A percentile compares a stretch with the other conserved stretches of the same genome.
These are phyloP conservation scores for Patellifolia procumbens DNA, from an alignment of 179 eudicot genomes.

Conservation along the genomic window DNA sequence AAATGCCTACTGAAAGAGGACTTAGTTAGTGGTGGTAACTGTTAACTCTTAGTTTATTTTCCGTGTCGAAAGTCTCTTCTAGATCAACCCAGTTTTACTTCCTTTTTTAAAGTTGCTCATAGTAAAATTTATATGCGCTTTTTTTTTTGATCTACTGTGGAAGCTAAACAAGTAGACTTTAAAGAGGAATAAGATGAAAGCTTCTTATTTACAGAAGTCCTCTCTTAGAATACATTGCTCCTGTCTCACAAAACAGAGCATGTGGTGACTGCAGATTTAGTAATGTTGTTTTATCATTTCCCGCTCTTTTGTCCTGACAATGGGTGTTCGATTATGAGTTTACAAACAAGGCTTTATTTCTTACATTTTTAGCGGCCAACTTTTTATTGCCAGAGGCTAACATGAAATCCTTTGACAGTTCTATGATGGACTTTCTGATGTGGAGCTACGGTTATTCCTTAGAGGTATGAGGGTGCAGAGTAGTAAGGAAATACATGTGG, in stretches of 20 bases:
- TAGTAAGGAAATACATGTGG: slow-evolving; percentile 64
- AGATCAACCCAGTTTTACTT: background rate
- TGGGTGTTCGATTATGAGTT: background rate
- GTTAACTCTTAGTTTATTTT: background rate
- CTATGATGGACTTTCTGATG: slow-evolving; percentile 70
- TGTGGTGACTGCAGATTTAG: background rate
- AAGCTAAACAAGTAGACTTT: background rate
- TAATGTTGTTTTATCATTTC: background rate
- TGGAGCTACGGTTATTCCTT: slow-evolving; percentile 75
- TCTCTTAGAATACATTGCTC: background rate
- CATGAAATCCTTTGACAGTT: slow-evolving; percentile 52
- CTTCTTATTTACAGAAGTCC: background rate
- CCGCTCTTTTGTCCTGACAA: background rate
- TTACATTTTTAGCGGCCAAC: background rate
- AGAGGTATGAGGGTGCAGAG: slow-evolving; percentile 42
- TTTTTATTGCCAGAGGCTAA: slow-evolving; percentile 11
- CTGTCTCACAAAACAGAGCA: background rate
- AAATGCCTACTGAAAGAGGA: background rate
- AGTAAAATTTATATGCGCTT: background rate
- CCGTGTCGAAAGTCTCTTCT: background rate
- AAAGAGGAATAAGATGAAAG: background rate
- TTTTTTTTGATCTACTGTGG: background rate
- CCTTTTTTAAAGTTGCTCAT: background rate
- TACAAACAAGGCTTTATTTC: background rate
- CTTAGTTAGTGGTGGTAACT: background rate